Percentiles rank a stretch among this genome's conserved stretches.
Conservation (phyloP, 2,329 filamentous ascomycete species). For the Penicillium sp. region DNA sequence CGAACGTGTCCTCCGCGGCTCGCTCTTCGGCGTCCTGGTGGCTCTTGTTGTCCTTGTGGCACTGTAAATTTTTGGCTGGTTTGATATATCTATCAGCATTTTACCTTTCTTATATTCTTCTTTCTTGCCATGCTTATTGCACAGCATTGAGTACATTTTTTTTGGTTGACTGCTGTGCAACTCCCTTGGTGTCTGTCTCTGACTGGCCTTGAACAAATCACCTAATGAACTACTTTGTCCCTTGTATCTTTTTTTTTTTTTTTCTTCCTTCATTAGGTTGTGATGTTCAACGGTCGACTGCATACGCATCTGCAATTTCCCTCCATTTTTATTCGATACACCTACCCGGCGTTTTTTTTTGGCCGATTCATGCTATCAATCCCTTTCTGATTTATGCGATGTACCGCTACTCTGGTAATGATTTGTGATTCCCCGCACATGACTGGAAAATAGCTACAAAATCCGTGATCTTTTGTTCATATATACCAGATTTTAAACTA, state of each 20-base stretch:
- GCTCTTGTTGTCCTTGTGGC: conserved; percentile 48
- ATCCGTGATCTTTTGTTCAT: neutral
- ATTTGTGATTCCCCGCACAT: conserved; percentile 8
- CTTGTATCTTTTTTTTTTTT: conserved; percentile 2
- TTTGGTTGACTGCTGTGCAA: conserved; percentile 10
- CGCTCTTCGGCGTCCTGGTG: conserved; percentile 49
- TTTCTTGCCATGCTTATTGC: conserved; percentile 15
- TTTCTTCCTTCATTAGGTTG: neutral
- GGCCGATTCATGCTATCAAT: neutral
- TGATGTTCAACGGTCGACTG: conserved; percentile 1
- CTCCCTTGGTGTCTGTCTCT: conserved; percentile 16
- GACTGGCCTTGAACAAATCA: conserved; percentile 18
- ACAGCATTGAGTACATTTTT: conserved; percentile 26
- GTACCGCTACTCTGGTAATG: neutral
- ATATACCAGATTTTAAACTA: neutral
- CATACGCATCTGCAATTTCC: neutral
- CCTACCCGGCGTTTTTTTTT: conserved; percentile 8
- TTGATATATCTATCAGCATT: conserved; percentile 2
- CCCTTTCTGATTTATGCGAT: neutral
- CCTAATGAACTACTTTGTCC: conserved; percentile 16
- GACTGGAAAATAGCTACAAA: conserved; percentile 1
- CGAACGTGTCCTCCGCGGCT: conserved; percentile 46
- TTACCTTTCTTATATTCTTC: conserved; percentile 10
- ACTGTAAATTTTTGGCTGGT: conserved; percentile 34
- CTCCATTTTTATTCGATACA: neutral